Percentiles rank a stretch among this genome's conserved stretches.
Evolutionary conservation across 768 basidiomycete species (phyloP).

Genomic region (Nevesoporus exiguus): DNA sequence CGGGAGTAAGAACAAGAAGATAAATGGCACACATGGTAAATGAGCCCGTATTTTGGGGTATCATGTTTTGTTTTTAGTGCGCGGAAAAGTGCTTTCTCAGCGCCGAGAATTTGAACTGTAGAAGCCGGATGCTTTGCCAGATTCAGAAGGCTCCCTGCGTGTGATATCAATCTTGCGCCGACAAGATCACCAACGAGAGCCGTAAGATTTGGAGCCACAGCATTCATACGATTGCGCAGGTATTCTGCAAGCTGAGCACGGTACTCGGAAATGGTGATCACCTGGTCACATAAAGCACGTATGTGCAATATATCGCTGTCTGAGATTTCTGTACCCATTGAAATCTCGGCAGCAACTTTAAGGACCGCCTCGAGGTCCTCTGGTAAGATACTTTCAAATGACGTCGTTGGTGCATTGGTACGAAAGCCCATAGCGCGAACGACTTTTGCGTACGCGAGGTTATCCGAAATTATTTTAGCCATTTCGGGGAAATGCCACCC

Average conservation of each 20-base stretch:
- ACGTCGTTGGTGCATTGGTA: constrained; percentile 84
- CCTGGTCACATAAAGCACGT: constrained; percentile 94
- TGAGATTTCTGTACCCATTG: constrained; percentile 99
- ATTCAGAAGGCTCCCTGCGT: constrained; percentile 68
- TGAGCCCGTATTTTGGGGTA: constrained; percentile 99
- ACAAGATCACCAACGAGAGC: constrained; percentile 77
- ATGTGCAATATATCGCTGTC: constrained; percentile 97
- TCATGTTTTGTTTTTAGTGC: constrained; percentile 85
- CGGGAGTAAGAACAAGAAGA: background rate
- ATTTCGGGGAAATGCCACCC: constrained; percentile 99
- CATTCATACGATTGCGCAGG: constrained; percentile 95
- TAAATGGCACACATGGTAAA: constrained; percentile 77
- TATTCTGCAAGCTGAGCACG: constrained; percentile 95
- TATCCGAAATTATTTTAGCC: constrained; percentile 97
- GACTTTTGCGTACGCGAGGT: constrained; percentile 93
- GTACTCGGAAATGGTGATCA: constrained; percentile 94
- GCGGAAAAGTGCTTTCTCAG: constrained; percentile 74
- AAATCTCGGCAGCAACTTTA: constrained; percentile 95
- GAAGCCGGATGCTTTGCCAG: constrained; percentile 77
- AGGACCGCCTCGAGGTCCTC: constrained; percentile 95
- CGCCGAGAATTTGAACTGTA: constrained; percentile 73
- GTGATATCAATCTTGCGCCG: constrained; percentile 70
- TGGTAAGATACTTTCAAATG: constrained; percentile 86
- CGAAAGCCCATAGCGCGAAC: constrained; percentile 95
- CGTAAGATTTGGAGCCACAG: constrained; percentile 96